These are phyloP conservation scores for Aspergillus diversus DNA, from an alignment of 495 filamentous ascomycete genomes.

Conservation along the genomic window DNA sequence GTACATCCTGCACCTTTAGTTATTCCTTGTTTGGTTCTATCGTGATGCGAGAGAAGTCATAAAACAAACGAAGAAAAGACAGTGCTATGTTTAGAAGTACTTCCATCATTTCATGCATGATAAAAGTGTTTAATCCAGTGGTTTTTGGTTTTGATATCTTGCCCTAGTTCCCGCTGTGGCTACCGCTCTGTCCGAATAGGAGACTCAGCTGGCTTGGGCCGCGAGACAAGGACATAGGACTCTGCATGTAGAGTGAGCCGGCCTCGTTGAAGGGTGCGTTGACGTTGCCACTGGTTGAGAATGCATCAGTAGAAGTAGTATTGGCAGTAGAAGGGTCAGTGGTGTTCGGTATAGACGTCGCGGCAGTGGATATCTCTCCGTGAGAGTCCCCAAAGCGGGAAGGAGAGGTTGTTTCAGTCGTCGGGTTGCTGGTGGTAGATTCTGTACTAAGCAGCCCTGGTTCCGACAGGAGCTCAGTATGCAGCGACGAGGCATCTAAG, in stretches of 20 bases:
- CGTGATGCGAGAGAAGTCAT: background rate
- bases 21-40: background rate
- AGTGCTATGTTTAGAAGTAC: background rate
- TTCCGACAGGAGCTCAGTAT: background rate
- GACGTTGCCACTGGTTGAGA: slow-evolving; percentile 6
- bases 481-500: background rate
- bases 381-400: slow-evolving; percentile 17
- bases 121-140: background rate
- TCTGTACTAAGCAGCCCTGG: background rate
- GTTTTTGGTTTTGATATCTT: background rate
- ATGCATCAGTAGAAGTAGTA: background rate
- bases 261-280: background rate
- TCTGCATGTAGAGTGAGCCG: background rate
- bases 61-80: background rate
- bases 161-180: background rate
- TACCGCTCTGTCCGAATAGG: slow-evolving; percentile 26
- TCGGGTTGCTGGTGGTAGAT: slow-evolving; percentile 5
- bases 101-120: background rate
- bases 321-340: background rate
- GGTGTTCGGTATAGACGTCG: slow-evolving; percentile 13
- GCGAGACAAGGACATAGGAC: slow-evolving; percentile 9
- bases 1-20: background rate
- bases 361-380: slow-evolving; percentile 8
- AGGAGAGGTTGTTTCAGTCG: slow-evolving; percentile 7
- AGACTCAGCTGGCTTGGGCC: slow-evolving; percentile 27